Evolutionary conservation across 345 rosid genomes (phyloP), one percentile per base, ranked within the genome.

Genomic region (Citrus hindsii): DNA sequence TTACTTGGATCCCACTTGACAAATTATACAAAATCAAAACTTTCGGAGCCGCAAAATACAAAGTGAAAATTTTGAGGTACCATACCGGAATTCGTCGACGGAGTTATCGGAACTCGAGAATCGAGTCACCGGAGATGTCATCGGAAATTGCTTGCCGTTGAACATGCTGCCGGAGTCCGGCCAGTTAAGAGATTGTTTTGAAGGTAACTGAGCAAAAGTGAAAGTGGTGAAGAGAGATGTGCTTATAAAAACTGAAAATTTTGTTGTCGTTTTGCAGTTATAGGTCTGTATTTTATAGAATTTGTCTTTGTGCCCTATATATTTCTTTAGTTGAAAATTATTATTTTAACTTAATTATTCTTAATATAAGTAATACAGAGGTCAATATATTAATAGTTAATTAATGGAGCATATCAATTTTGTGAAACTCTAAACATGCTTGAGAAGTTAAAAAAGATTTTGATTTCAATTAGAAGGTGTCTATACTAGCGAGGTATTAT

Each of bases 121-220:
- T 53, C 67, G 64, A 37, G 2, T 64, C 60, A 51, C 73, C 83
- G 46, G 69, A 76, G 53, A 79, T 74, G 18, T 67, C 10, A 42
- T 81, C 76, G 79, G 74, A 24, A 73, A 63, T 33, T 62, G 18
- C 58, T 78, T 32, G 32, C 86, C 83, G 83, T 46, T 66, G 73
- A 76, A 69, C 76, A 78, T 78, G 28, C 71, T 72, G 83, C 90
- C 93, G 92, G 89, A 71, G 76, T 71, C 85, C 85, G 89, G 88
- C 87, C 42, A 74, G 80, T 32, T 7, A 13, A 62, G 77, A 74
- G 77, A 74, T 25, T 37, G 68, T 74, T 61, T 25, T 18, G 9
- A 30, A 30, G 38, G 60, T 30, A 51, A 48, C 71, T 22, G 78
- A 75, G 78, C 71, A 64, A 75, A 66, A 63, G 62, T 75, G 71